Conservation (phyloP, 192 early-diverging fungal species). For the Backusella parvicylindrica region DNA sequence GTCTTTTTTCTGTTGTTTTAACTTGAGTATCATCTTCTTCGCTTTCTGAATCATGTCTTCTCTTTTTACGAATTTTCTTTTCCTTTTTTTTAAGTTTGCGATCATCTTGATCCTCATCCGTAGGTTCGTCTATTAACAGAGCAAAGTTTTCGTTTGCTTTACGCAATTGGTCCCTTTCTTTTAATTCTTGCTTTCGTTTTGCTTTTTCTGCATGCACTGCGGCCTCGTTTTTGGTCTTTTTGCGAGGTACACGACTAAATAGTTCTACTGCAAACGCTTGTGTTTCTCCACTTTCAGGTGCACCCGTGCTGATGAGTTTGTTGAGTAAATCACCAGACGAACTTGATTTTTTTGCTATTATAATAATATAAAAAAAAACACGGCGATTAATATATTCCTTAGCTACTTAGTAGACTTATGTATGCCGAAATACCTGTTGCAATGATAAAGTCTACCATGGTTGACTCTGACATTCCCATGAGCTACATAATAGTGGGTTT, state of each 20-base stretch:
- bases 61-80: conserved; percentile 48
- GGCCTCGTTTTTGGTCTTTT: conserved; percentile 30
- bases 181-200: conserved; percentile 55
- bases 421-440: conserved; percentile 41
- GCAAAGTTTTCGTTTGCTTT: conserved; percentile 33
- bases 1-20: conserved; percentile 16
- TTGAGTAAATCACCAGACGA: conserved; percentile 47
- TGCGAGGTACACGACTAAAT: conserved; percentile 54
- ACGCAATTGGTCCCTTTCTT: conserved; percentile 50
- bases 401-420: background rate
- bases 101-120: conserved; percentile 45
- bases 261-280: conserved; percentile 66
- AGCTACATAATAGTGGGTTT: conserved; percentile 26
- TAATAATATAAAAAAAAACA: background rate
- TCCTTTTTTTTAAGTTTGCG: conserved; percentile 43
- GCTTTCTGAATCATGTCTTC: conserved; percentile 29
- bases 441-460: conserved; percentile 67
- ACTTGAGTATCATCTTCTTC: conserved; percentile 33
- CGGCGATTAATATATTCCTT: background rate
- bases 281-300: conserved; percentile 53
- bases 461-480: conserved; percentile 63
- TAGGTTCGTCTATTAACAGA: conserved; percentile 30
- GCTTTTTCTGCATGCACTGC: conserved; percentile 37
- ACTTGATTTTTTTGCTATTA: conserved; percentile 55
- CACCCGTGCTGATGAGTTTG: conserved; percentile 55